Percentiles rank a stretch among this genome's conserved stretches.
Evolutionary conservation across 2,329 filamentous ascomycete species (phyloP).

Genomic region (Aspergillus transmontanensis): DNA sequence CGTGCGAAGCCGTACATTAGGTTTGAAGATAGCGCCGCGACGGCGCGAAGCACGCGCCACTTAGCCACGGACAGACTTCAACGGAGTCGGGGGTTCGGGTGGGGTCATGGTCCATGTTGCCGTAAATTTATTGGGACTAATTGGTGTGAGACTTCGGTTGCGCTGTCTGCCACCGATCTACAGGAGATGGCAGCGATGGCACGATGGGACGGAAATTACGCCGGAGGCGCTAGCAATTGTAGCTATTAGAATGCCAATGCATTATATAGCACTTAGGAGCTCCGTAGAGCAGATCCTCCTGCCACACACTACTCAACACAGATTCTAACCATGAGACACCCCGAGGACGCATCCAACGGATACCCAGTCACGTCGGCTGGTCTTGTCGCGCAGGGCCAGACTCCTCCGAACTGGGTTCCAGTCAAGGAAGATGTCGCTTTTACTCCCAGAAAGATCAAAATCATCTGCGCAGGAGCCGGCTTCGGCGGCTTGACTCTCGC

Average conservation of each 20-base stretch:
- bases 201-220: neutral
- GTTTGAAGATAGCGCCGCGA: neutral
- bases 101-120: neutral
- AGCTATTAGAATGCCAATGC: neutral
- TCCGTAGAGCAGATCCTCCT: neutral
- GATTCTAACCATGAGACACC: neutral
- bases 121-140: neutral
- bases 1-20: neutral
- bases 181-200: neutral
- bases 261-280: neutral
- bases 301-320: neutral
- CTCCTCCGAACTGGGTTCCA: neutral
- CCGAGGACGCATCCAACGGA: neutral
- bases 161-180: neutral
- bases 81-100: neutral
- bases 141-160: neutral
- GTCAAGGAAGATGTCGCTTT: neutral
- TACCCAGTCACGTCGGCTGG: neutral
- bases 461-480: constrained; percentile 25
- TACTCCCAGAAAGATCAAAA: constrained; percentile 6
- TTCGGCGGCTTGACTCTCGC: constrained; percentile 40
- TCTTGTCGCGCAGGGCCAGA: neutral
- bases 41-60: neutral
- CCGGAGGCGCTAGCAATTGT: neutral
- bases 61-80: neutral